These are phyloP conservation scores for Starmerella cellae DNA, from an alignment of 805 yeast species.

Conservation along the genomic window DNA sequence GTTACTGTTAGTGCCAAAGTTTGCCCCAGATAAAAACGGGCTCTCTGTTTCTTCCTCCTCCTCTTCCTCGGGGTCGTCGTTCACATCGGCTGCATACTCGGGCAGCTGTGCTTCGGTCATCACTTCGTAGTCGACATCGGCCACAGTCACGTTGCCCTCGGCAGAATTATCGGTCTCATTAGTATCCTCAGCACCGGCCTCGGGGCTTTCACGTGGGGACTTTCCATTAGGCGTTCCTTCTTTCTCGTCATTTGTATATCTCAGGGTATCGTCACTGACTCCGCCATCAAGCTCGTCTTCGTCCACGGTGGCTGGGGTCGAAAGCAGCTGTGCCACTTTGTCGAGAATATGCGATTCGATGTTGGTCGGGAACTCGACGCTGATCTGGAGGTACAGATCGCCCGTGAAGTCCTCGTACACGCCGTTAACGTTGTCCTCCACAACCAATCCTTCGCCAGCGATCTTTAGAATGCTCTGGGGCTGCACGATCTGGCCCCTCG, in stretches of 20 bases:
- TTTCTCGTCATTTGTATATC: neutral
- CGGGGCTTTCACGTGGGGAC: no score
- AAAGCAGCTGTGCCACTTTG: constrained; percentile 9
- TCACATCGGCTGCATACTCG: constrained; percentile 8
- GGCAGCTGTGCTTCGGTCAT: constrained; percentile 12
- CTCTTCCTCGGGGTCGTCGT: constrained; percentile 10
- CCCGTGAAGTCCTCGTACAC: constrained; percentile 8
- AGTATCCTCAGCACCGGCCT: neutral
- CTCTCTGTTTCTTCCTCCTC: neutral
- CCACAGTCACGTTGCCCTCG: neutral
- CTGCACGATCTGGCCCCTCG: constrained; percentile 54
- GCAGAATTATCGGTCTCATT: neutral
- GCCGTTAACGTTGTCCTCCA: constrained; percentile 5
- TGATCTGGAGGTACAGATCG: constrained; percentile 17
- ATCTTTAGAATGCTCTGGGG: constrained; percentile 18
- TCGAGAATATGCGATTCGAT: constrained; percentile 14
- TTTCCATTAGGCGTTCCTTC: neutral
- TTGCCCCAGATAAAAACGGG: no score
- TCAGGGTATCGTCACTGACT: constrained; percentile 7
- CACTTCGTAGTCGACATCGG: constrained; percentile 9
- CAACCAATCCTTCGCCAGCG: constrained; percentile 19
- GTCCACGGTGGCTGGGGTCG: neutral
- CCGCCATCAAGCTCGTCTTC: constrained; percentile 6
- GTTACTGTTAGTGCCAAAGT: no score
- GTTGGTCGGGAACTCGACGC: constrained; percentile 17